Percentiles rank a stretch among this genome's conserved stretches.
These are phyloP conservation scores for Margaritispora aquatica DNA, from an alignment of 495 filamentous ascomycete genomes.

Conservation along the genomic window DNA sequence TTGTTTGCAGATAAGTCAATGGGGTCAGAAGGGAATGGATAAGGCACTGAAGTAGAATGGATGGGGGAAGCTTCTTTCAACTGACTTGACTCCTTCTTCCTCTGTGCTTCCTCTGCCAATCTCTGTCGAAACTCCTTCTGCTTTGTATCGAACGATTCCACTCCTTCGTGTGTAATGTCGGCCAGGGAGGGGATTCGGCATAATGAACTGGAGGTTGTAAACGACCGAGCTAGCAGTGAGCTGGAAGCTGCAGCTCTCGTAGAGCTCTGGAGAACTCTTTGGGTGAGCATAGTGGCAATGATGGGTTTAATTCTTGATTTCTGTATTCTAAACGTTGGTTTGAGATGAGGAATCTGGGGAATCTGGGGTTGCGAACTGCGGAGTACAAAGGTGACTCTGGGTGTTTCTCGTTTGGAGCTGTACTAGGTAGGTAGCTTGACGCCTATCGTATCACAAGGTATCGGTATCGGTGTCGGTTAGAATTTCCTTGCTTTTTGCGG, in stretches of 20 bases:
- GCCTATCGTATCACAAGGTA: too few relatives aligned
- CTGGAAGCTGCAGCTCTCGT: conserved; percentile 24
- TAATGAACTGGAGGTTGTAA: conserved; percentile 49
- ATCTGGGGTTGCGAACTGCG: too few relatives aligned
- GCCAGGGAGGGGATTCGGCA: conserved; percentile 61
- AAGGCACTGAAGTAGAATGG: conserved; percentile 19
- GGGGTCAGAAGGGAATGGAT: conserved; percentile 31
- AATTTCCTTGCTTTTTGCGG: too few relatives aligned
- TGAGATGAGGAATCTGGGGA: conserved; percentile 3
- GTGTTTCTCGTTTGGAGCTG: too few relatives aligned
- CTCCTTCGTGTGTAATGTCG: conserved; percentile 69
- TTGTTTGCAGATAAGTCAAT: conserved; percentile 51
- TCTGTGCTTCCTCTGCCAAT: conserved; percentile 65
- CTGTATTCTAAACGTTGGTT: conserved; percentile 3
- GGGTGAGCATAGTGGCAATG: conserved; percentile 29
- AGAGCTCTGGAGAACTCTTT: conserved; percentile 35
- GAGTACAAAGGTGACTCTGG: too few relatives aligned
- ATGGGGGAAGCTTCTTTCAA: conserved; percentile 30
- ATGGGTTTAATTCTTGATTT: too few relatives aligned
- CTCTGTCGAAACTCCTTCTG: conserved; percentile 84
- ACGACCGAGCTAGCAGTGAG: conserved; percentile 46
- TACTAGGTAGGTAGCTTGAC: too few relatives aligned
- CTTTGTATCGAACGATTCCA: conserved; percentile 66
- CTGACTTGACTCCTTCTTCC: conserved; percentile 76
- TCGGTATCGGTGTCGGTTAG: too few relatives aligned